Evolutionary conservation across 306 rosid genomes (phyloP), one percentile per base, ranked within the genome.

Genomic region (Crataegus laevigata): DNA sequence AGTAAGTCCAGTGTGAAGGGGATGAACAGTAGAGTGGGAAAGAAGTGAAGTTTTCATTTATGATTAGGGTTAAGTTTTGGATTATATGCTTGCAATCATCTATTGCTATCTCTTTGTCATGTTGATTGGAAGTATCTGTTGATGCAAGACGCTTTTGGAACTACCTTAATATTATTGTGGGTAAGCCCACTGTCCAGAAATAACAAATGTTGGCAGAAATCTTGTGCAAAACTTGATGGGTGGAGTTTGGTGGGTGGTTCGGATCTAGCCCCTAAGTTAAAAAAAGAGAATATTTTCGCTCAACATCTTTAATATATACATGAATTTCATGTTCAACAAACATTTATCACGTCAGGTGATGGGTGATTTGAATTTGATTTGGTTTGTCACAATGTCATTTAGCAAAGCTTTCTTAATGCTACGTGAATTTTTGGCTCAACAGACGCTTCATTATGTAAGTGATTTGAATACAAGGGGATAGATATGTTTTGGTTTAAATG

Each of bases 101-200:
- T 30, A 55, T 29, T 54, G 40, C 38, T 40, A 42, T 65, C 68
- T 72, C 50, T 0, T 40, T 43, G 69, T 66, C 74, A 29, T 79
- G 63, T 66, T 42, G 74, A n/a, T 42, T 42, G 8, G 42, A 66
- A 59, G 69, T 73, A 40, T 66, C 40, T 72, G 30, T 78, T 79
- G 78, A 66, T 36, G 68, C 40, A 66, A 52, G 61, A 54, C 67
- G 54, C 19, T 71, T 40, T 1, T 13, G 28, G n/a, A 57, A 57
- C 21, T 13, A 22, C 50, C 54, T 15, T 26, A 32, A 12, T 51
- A 40, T 24, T 72, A 17, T 79, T 36, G 40, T 36, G 40, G 64
- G 61, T 7, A 71, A 36, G 57, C 62, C n/a, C 73, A 72, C 17
- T 9, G 40, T 64, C 73, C 36, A 71, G 58, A 64, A 11, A 29